These are phyloP conservation scores for Syzygium aromaticum DNA, from an alignment of 345 rosid species.

Conservation along the genomic window DNA sequence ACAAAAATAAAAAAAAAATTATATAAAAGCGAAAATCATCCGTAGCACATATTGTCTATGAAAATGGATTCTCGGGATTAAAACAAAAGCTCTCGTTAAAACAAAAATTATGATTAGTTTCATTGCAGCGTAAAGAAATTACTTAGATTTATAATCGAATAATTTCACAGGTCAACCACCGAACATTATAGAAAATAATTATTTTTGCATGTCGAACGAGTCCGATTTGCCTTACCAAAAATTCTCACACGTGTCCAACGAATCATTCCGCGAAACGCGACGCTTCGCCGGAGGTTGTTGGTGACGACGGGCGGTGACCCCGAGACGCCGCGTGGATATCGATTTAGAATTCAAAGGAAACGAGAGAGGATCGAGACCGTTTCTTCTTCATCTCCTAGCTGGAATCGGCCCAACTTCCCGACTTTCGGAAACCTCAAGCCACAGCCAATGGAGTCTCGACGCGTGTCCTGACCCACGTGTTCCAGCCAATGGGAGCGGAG, in stretches of 20 bases:
- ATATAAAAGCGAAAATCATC: no score
- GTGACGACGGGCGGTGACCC: background rate
- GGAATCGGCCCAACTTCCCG: no score
- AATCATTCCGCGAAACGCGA: background rate
- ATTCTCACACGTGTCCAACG: background rate
- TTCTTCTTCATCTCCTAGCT: background rate
- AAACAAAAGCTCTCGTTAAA: no score
- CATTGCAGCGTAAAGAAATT: background rate
- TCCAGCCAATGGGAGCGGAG: background rate
- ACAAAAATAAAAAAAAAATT: no score
- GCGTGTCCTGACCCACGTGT: background rate
- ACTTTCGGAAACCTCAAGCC: no score
- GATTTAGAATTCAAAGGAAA: background rate
- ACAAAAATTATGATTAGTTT: background rate
- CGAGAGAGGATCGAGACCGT: background rate
- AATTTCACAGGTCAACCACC: background rate
- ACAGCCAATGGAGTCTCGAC: fast-evolving
- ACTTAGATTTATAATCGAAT: background rate
- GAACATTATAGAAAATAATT: background rate
- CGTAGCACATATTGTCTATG: no score
- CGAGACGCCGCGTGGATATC: background rate
- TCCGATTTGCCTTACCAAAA: background rate
- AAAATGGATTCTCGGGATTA: no score
- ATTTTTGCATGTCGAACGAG: background rate
- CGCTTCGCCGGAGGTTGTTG: background rate